Base-by-base conservation (phyloP, 2,329 filamentous ascomycete genomes). In the Fusarium sp. region DNA sequence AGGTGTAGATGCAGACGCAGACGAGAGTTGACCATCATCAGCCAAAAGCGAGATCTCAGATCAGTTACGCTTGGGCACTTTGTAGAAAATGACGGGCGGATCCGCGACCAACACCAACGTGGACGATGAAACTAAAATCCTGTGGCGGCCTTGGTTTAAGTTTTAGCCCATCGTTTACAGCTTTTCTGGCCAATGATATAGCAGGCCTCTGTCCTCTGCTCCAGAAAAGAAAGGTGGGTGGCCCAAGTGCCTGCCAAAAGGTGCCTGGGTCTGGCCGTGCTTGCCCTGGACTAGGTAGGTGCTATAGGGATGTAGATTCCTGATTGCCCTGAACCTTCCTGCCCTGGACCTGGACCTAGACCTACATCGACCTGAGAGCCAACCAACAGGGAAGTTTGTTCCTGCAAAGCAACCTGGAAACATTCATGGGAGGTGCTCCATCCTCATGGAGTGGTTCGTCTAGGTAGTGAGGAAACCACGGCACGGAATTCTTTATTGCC, bases 11-110 rank as follows among this genome's bases (percentile, higher is more conserved):
- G 50, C 33, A 53, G 50, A 29, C 36, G 75, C 71, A 76, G 52
- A 74, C 50, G 69, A 74, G 50, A 76, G 42, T 76, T 71, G 73
- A 74, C 60, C 47, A 65, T 62, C 63, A 66, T 59, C 63, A 61
- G 61, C 67, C 56, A 63, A 73, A 71, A 66, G 66, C 65, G 73
- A 77, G 75, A 77, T 77, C 75, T 76, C 71, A 71, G 74, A 68
- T 68, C 64, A 68, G 75, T 75, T 72, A 41, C 33, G 39, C 49
- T 50, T 44, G 49, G 46, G 55, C 35, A 62, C 38, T 68, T 66
- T 55, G 63, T 62, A 71, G 62, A 65, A 76, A 74, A 74, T 74
- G 75, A 77, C 66, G 57, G 64, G 42, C 42, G 72, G 59, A 38
- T 38, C 13, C 22, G 33, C 22, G 22, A 17, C 49, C 29, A 35